phyloP scores from a whole-genome alignment of 768 basidiomycete species.

The Psilocybe cyanescens region DNA sequence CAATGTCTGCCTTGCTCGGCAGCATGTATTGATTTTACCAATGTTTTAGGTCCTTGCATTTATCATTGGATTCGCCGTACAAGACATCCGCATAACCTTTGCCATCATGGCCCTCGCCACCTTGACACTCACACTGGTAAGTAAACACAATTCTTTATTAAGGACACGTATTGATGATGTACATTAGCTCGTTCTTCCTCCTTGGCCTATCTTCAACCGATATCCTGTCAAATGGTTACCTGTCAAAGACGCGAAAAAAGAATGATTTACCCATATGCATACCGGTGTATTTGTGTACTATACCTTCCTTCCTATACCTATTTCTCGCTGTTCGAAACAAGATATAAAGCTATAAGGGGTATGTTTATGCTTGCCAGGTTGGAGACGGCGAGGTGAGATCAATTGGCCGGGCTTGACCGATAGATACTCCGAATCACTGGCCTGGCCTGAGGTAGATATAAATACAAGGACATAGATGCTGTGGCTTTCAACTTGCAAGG shows the following conservation, averaged over 20 bases:
- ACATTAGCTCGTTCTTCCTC: constrained; percentile 61
- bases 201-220: constrained; percentile 69
- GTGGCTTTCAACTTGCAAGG: too few species aligned
- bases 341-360: not conserved
- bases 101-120: constrained; percentile 45
- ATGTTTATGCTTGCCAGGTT: not conserved
- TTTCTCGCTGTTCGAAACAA: not conserved
- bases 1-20: not conserved
- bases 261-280: not conserved
- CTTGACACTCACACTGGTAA: constrained; percentile 44
- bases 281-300: not conserved
- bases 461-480: not conserved
- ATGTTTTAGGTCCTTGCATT: constrained; percentile 54
- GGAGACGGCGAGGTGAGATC: not conserved
- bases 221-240: constrained; percentile 69
- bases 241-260: constrained; percentile 30
- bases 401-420: too few species aligned
- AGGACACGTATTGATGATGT: constrained; percentile 1
- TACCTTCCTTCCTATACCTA: not conserved
- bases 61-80: constrained; percentile 56
- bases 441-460: not conserved
- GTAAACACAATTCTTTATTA: constrained; percentile 12
- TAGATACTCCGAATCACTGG: too few species aligned
- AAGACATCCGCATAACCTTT: constrained; percentile 60
- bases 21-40: constrained; percentile 8